phyloP scores from a whole-genome alignment of 257 asterid genomes.

The Solanum pinnatisectum region DNA sequence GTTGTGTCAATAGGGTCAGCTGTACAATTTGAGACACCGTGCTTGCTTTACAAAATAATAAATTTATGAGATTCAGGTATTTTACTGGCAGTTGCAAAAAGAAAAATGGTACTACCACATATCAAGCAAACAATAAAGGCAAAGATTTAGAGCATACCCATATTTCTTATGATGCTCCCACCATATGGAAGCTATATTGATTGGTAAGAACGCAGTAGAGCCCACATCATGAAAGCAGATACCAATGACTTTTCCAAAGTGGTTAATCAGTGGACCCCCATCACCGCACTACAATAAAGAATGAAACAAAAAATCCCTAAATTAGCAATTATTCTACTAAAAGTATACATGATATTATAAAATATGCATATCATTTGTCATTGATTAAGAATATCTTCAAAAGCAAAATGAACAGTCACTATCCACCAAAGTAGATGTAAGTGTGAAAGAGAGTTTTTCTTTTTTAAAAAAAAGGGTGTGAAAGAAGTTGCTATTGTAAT shows the following conservation, averaged over 20 bases:
- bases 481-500: not conserved
- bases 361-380: not conserved
- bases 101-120: too few relatives aligned
- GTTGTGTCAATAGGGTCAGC: too few relatives aligned
- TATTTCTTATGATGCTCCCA: constrained; percentile 1
- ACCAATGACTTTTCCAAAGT: constrained; percentile 1
- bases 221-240: not conserved
- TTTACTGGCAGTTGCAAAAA: too few relatives aligned
- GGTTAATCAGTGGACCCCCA: not conserved
- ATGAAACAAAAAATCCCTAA: not conserved
- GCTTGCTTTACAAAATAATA: too few relatives aligned
- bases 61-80: too few relatives aligned
- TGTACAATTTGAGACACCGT: too few relatives aligned
- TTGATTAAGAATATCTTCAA: not conserved
- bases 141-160: not conserved
- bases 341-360: not conserved
- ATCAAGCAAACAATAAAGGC: not conserved
- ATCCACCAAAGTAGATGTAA: not conserved
- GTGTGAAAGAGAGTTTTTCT: not conserved
- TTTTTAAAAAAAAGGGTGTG: not conserved
- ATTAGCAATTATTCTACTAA: not conserved
- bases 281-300: not conserved
- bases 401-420: not conserved
- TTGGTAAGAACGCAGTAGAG: not conserved
- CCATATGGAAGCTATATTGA: not conserved